Conservation (phyloP, 2,329 filamentous ascomycete species). For the Aspergillus fumigatus region DNA sequence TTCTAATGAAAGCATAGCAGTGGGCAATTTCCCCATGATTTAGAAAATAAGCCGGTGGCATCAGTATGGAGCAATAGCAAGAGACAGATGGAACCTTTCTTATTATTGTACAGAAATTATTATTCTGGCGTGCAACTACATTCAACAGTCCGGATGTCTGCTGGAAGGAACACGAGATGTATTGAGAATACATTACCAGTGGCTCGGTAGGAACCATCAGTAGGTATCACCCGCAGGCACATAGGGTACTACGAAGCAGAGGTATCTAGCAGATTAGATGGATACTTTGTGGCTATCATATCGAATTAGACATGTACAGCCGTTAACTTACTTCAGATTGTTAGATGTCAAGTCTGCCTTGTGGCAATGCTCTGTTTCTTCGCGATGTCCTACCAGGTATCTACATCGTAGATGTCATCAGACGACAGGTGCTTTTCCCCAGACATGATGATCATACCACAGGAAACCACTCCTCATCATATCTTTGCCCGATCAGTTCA, state of each 20-base stretch:
- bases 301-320: too few species aligned
- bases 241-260: too few species aligned
- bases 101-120: background rate
- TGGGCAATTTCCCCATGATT: background rate
- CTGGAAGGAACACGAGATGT: background rate
- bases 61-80: background rate
- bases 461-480: background rate
- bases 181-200: background rate
- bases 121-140: background rate
- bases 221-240: too few species aligned
- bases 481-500: background rate
- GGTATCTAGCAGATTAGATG: too few species aligned
- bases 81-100: background rate
- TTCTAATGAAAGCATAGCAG: background rate
- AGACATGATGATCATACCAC: background rate
- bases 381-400: too few species aligned
- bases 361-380: background rate
- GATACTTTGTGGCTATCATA: too few species aligned
- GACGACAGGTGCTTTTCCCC: constrained; percentile 12
- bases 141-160: background rate
- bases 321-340: background rate
- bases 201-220: too few species aligned
- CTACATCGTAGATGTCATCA: constrained; percentile 11
- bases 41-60: constrained; percentile 1
- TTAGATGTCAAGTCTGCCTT: background rate